Evolutionary conservation across 805 yeast species (phyloP), one percentile per base, ranked within the genome.

Genomic region (Vanderwaltozyma tropicalis): DNA sequence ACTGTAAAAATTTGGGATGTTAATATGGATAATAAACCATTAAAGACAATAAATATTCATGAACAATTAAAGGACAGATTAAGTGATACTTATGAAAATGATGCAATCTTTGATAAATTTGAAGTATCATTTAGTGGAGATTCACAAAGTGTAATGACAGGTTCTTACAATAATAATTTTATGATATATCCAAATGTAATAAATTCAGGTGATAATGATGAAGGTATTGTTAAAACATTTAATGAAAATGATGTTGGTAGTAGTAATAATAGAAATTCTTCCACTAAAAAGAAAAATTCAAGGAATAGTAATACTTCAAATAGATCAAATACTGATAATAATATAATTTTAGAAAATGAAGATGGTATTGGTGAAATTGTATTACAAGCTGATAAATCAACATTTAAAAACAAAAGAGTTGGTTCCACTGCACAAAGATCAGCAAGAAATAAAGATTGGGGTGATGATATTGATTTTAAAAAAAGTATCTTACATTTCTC

Each of bases 1-100:
- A 85, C 96, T 10, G 95, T 89, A 25, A 92, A 92, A 64, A 81
- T 92, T 49, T 92, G 99, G 99, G 99, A 92, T 67, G 73, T 92
- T 44, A 86, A 86, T 47, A 92, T 92, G 98, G 96, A 92, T 63
- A 80, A 78, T 47, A 85, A 81, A 61, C 99, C 99, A 27, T 65
- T 94, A 41, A 86, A 86, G 62, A 88, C 96, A 13, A 88, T 92
- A 44, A 86, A 86, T 58, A 87, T 94, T 46, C 98, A 92, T 63
- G 97, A 92, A 59, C 94, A 85, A 59, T 74, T 92, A 55, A 77
- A 95, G 51, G 95, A 87, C 54, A 72, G 89, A 55, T 68, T 92
- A 55, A 89, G 97, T 66, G 96, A 94, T 61, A 87, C 97, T 32
- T 92, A 94, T 67, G 99, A 92, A 62, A 88, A 87, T 59, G 99